Percentiles rank a stretch among this genome's conserved stretches.
phyloP scores from a whole-genome alignment of 2,329 filamentous ascomycete genomes.

The Xylariales sp. region DNA sequence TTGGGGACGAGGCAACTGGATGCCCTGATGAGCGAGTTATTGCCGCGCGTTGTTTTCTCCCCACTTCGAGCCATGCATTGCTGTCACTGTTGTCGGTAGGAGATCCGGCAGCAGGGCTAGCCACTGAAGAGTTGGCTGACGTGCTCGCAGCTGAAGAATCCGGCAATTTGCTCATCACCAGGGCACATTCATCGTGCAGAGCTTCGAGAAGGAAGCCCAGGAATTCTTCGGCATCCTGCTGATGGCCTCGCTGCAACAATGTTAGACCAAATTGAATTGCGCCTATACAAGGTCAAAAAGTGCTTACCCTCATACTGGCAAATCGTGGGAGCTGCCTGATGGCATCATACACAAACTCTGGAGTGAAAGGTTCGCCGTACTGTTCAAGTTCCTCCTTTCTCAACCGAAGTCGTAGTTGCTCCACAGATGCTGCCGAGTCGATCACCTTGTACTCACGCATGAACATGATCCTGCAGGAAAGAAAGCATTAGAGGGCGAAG shows the following conservation, averaged over 20 bases:
- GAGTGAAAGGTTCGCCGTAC: constrained; percentile 86
- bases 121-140: constrained; percentile 26
- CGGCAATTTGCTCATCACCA: constrained; percentile 60
- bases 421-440: constrained; percentile 69
- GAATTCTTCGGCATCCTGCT: constrained; percentile 98
- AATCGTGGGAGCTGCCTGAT: constrained; percentile 85
- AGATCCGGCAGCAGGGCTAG: constrained; percentile 29
- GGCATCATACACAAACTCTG: constrained; percentile 92
- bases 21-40: constrained; percentile 82
- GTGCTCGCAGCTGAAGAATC: constrained; percentile 15
- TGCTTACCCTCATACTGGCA: constrained; percentile 79
- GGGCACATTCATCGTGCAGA: constrained; percentile 85
- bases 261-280: constrained; percentile 11
- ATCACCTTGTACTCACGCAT: constrained; percentile 88
- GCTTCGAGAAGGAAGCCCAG: constrained; percentile 88
- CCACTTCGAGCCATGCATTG: constrained; percentile 91
- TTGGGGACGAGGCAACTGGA: constrained; percentile 68
- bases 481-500: not conserved
- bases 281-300: constrained; percentile 5
- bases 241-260: constrained; percentile 70
- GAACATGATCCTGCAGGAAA: constrained; percentile 84
- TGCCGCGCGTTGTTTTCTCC: constrained; percentile 82
- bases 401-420: constrained; percentile 68
- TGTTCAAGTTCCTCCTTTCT: constrained; percentile 83
- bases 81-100: constrained; percentile 36